Evolutionary conservation across 2,329 filamentous ascomycete genomes (phyloP).

Genomic region (Aureobasidium sp.): DNA sequence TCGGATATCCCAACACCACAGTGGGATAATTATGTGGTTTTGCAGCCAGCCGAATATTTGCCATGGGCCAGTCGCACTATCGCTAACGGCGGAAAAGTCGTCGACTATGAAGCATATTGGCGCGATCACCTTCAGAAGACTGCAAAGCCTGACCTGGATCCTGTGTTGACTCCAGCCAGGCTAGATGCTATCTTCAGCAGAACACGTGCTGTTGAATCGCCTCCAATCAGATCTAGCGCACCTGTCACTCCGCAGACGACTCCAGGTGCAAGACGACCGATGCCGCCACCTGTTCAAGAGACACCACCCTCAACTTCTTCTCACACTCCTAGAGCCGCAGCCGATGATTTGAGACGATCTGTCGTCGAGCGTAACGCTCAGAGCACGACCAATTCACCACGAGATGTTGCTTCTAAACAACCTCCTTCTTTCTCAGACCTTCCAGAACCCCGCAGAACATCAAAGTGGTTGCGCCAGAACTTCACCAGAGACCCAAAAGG

Average conservation of each 20-base stretch:
- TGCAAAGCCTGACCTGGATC: background rate
- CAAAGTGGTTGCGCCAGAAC: background rate
- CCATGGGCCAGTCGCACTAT: background rate
- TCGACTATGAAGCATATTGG: background rate
- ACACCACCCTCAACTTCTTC: background rate
- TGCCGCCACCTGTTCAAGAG: background rate
- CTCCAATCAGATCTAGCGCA: background rate
- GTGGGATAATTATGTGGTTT: constrained; percentile 1
- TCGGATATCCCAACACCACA: background rate
- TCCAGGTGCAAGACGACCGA: background rate
- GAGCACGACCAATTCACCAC: background rate
- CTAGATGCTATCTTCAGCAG: background rate
- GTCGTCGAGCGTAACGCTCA: background rate
- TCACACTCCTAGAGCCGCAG: background rate
- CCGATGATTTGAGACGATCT: background rate
- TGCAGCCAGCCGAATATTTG: background rate
- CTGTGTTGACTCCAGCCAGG: background rate
- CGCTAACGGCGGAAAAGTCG: background rate
- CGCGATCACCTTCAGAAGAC: background rate
- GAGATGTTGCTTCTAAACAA: too few species aligned
- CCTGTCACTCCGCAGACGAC: background rate
- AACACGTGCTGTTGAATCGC: background rate
- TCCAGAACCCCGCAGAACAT: background rate
- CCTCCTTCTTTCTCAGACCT: background rate
- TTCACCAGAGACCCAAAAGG: background rate